phyloP scores from a whole-genome alignment of 202 grass and related monocot genomes.

The Panicum hallii region DNA sequence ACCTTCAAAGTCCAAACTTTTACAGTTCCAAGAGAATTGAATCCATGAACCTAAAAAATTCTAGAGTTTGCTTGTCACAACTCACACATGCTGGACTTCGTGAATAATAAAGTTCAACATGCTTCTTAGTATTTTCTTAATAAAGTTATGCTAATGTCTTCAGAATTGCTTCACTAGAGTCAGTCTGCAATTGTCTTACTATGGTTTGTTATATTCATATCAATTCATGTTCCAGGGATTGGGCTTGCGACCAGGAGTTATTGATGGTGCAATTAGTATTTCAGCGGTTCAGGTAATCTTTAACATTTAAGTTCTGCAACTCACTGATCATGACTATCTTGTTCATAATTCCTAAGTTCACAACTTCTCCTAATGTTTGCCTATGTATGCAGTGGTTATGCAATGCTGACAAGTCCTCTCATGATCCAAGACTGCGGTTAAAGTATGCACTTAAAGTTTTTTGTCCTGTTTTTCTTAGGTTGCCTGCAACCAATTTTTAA shows the following conservation, averaged over 20 bases:
- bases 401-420: constrained; percentile 88
- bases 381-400: constrained; percentile 78
- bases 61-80: background rate
- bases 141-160: background rate
- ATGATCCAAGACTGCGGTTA: constrained; percentile 86
- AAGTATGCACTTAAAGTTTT: constrained; percentile 57
- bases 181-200: constrained; percentile 2
- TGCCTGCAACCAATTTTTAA: constrained; percentile 31
- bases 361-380: constrained; percentile 30
- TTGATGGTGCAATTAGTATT: constrained; percentile 96
- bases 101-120: background rate
- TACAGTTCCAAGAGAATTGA: background rate
- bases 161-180: background rate
- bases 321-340: background rate
- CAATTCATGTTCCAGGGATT: constrained; percentile 65
- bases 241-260: constrained; percentile 86
- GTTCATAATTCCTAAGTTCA: constrained; percentile 13
- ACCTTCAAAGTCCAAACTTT: background rate
- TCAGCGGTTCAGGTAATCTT: constrained; percentile 89
- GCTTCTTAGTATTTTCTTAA: constrained; percentile 4
- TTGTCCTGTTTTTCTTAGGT: constrained; percentile 17
- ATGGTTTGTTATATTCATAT: constrained; percentile 29
- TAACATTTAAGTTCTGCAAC: background rate
- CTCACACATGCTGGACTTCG: background rate
- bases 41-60: background rate